These are phyloP conservation scores for Fistulina hepatica DNA, from an alignment of 1,284 basidiomycete species.

Conservation along the genomic window DNA sequence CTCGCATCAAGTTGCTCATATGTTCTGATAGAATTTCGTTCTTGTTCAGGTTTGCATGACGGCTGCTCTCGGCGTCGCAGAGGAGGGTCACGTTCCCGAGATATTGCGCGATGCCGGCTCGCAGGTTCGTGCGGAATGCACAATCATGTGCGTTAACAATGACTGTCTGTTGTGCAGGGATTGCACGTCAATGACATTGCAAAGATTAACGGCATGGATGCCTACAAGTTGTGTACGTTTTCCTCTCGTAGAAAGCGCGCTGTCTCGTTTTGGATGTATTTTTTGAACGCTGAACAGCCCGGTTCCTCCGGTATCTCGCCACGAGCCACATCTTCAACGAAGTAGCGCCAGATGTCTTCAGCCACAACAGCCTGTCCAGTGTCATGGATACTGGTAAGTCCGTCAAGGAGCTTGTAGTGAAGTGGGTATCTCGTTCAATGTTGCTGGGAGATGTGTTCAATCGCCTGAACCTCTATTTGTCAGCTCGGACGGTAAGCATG, in stretches of 20 bases:
- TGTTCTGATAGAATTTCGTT: too few relatives aligned
- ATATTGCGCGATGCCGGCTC: slow-evolving; percentile 32
- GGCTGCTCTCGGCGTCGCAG: slow-evolving; percentile 20
- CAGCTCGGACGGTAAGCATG: slow-evolving; percentile 4
- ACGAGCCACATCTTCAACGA: slow-evolving; percentile 6
- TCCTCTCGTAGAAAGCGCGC: not conserved
- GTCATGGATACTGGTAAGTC: slow-evolving; percentile 7
- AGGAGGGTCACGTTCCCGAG: slow-evolving; percentile 24
- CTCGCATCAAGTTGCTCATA: too few relatives aligned
- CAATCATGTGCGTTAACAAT: too few relatives aligned
- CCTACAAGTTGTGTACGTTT: slow-evolving; percentile 24
- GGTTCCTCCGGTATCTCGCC: slow-evolving; percentile 6
- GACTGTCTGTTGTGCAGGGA: slow-evolving; percentile 20
- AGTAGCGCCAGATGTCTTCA: slow-evolving; percentile 8
- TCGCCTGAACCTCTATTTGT: not conserved
- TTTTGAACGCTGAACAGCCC: not conserved
- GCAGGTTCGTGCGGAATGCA: too few relatives aligned
- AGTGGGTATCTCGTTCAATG: not conserved
- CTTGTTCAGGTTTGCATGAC: slow-evolving; percentile 16
- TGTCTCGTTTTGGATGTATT: not conserved
- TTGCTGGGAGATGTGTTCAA: not conserved
- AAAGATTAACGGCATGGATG: slow-evolving; percentile 19
- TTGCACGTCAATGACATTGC: slow-evolving; percentile 28
- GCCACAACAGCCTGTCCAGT: slow-evolving; percentile 5
- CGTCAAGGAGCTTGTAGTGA: not conserved